Conservation (phyloP, 2,329 filamentous ascomycete species). For the Fusarium chaquense region DNA sequence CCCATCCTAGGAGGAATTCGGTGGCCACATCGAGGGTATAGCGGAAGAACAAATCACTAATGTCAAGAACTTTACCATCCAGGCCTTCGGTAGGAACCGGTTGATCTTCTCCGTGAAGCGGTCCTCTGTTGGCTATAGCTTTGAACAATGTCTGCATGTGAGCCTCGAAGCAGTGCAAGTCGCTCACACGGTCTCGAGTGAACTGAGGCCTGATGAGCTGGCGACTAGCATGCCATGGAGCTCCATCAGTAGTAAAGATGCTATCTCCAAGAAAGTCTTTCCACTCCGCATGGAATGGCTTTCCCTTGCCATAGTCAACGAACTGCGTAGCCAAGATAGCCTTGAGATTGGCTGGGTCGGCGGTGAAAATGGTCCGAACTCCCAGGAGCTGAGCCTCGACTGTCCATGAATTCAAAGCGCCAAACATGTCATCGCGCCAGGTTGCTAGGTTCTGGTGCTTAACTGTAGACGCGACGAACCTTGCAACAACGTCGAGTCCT, state of each 20-base stretch:
- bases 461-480: slow-evolving; percentile 65
- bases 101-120: slow-evolving; percentile 70
- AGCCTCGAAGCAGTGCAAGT: slow-evolving; percentile 83
- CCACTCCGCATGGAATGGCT: slow-evolving; percentile 80
- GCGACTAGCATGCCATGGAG: slow-evolving; percentile 83
- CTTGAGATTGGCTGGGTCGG: slow-evolving; percentile 91
- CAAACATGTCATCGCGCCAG: slow-evolving; percentile 68
- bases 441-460: slow-evolving; percentile 69
- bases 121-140: slow-evolving; percentile 70
- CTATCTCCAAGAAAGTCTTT: slow-evolving; percentile 78
- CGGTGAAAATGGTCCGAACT: slow-evolving; percentile 77
- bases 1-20: slow-evolving; percentile 85
- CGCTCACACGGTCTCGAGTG: slow-evolving; percentile 83
- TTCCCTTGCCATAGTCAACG: slow-evolving; percentile 83
- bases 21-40: slow-evolving; percentile 87
- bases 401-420: slow-evolving; percentile 62
- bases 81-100: slow-evolving; percentile 72
- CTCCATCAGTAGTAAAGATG: slow-evolving; percentile 84
- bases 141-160: slow-evolving; percentile 81
- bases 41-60: slow-evolving; percentile 84
- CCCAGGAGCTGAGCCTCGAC: slow-evolving; percentile 68
- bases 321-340: slow-evolving; percentile 91
- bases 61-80: slow-evolving; percentile 73
- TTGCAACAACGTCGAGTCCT: slow-evolving; percentile 73
- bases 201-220: slow-evolving; percentile 89